Base-by-base conservation (phyloP, 192 early-diverging fungal species). In the Coemansia sp. region DNA sequence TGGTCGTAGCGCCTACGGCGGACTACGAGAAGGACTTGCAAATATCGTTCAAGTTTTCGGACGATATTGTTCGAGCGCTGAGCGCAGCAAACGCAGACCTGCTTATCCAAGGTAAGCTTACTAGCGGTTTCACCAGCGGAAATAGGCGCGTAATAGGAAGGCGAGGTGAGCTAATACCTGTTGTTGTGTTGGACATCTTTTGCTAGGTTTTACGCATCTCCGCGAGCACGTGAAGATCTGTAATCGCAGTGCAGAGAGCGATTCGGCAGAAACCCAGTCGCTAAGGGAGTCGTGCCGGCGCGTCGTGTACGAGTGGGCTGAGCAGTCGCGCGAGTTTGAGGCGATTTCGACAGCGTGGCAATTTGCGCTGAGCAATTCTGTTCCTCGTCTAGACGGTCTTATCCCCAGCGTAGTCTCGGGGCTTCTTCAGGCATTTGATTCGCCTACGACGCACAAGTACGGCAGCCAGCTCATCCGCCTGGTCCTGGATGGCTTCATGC, bases 151-250 rank as follows among this genome's bases (percentile, higher is more conserved):
- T n/a, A n/a, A n/a, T n/a, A n/a, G n/a, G n/a, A n/a, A n/a, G n/a
- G n/a, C n/a, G n/a, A n/a, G n/a, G n/a, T n/a, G n/a, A n/a, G n/a
- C n/a, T n/a, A n/a, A n/a, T n/a, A n/a, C n/a, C n/a, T n/a, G n/a
- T n/a, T n/a, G n/a, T 42, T 37, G 24, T 29, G 36, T 8, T 7
- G 22, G 20, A n/a, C n/a, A n/a, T n/a, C n/a, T n/a, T 27, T 25
- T 32, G 15, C 17, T 79, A 79, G 77, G 79, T 15, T 65, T 78
- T 56, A 78, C 57, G 65, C 75, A 83, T 37, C 49, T 79, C 9
- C 72, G 76, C 31, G 81, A 83, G 65, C 81, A 83, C 31, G 51
- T 83, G 11, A 70, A 62, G 39, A 65, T 78, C n/a, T 83, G 75
- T 59, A 83, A 74, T 35, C 60, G 66, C 11, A 9, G 22, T 4